Evolutionary conservation across 2,329 filamentous ascomycete genomes (phyloP).

Genomic region (Domatiomyces globalis): DNA sequence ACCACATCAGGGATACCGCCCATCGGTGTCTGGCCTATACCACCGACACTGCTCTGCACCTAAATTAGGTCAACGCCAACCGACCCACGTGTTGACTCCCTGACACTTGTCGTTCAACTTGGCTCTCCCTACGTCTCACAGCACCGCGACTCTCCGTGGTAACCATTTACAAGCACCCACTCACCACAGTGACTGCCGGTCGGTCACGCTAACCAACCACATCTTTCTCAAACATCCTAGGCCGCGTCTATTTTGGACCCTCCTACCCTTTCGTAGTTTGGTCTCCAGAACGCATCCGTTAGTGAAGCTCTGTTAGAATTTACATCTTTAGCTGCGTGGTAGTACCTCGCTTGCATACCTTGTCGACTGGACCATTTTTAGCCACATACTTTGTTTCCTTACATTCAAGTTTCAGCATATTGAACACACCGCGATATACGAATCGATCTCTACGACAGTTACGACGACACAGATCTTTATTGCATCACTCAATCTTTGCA

Average conservation of each 20-base stretch:
- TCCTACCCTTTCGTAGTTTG: too few relatives aligned
- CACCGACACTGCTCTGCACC: not conserved
- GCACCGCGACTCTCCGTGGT: constrained; percentile 3
- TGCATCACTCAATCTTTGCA: constrained; percentile 3
- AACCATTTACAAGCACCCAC: constrained; percentile 5
- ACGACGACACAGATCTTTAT: constrained; percentile 2
- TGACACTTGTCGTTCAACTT: not conserved
- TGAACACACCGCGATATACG: constrained; percentile 5
- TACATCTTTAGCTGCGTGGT: not conserved
- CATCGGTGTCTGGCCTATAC: not conserved
- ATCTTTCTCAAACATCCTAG: constrained; percentile 14
- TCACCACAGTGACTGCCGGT: constrained; percentile 15
- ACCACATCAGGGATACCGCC: not conserved
- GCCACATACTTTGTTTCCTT: not conserved
- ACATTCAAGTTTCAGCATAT: not conserved
- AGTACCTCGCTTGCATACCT: not conserved
- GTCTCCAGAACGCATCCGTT: constrained; percentile 10
- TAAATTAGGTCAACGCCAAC: not conserved
- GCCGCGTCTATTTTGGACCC: constrained; percentile 3
- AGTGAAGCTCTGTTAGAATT: constrained; percentile 14
- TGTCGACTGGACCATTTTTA: not conserved
- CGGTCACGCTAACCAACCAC: constrained; percentile 11
- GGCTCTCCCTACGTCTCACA: not conserved
- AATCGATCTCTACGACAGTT: not conserved
- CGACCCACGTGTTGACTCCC: not conserved